Conservation (phyloP, 495 filamentous ascomycete species). For the Neurospora tetrasperma region DNA sequence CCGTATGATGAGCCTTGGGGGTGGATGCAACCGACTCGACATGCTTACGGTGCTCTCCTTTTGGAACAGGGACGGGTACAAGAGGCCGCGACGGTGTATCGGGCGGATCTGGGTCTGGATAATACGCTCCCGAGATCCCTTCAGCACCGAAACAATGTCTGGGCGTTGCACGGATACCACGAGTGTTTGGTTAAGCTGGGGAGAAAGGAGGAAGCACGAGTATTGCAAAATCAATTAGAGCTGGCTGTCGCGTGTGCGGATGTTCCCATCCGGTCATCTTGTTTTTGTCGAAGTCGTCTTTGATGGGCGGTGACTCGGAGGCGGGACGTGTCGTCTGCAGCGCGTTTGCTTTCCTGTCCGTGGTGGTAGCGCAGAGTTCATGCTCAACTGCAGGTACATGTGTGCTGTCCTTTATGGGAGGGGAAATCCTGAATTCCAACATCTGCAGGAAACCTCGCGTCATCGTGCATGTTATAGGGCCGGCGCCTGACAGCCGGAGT, state of each 20-base stretch:
- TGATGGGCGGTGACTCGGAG: not conserved
- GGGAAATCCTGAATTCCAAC: too few species aligned
- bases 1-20: slow-evolving; percentile 62
- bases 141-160: slow-evolving; percentile 57
- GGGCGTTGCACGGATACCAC: slow-evolving; percentile 55
- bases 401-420: too few species aligned
- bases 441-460: not conserved
- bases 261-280: slow-evolving; percentile 48
- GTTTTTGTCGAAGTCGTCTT: slow-evolving; percentile 43
- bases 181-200: slow-evolving; percentile 50
- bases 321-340: not conserved
- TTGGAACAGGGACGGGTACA: slow-evolving; percentile 49
- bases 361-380: not conserved
- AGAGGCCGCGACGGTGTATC: slow-evolving; percentile 46
- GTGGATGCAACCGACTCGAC: slow-evolving; percentile 58
- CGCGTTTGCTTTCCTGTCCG: not conserved
- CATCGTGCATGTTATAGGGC: not conserved
- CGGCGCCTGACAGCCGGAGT: too few species aligned
- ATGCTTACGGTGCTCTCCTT: slow-evolving; percentile 54
- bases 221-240: slow-evolving; percentile 39
- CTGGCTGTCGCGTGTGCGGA: slow-evolving; percentile 45
- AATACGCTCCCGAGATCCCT: slow-evolving; percentile 44
- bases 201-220: slow-evolving; percentile 36
- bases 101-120: slow-evolving; percentile 51
- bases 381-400: too few species aligned